Base-by-base conservation (phyloP, 768 basidiomycete species). In the Clitopilus hobsonii region DNA sequence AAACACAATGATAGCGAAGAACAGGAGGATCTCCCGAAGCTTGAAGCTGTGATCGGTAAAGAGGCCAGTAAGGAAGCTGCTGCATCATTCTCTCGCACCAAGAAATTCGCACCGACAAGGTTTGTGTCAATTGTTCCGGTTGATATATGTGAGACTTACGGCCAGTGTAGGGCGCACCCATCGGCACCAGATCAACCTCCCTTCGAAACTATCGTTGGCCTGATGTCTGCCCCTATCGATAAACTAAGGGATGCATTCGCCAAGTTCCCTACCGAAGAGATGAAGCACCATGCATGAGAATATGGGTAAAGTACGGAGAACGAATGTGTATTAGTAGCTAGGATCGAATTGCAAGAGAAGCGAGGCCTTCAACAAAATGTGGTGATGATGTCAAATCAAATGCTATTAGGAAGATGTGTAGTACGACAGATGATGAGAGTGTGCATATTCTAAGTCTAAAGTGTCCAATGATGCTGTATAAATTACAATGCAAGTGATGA, bases 31-130 rank as follows among this genome's bases (percentile, higher is more conserved):
- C 72, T 86, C 0, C 83, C 84, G 1, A 60, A 72, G 16, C 73
- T 85, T 18, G 79, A 83, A 62, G 68, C 75, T 7, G 67, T 70
- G 14, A 69, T 86, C 23, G 77, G 79, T 11, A 58, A 64, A 4
- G 72, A 78, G 0, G 73, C 67, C 2, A 79, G 80, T 57, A 59
- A 68, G 24, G 50, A 67, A n/a, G 80, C 81, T 0, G 81, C 83
- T 1, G 54, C 58, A 20, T 68, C 61, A 28, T 86, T 86, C 68
- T 72, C 66, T 58, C 66, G 72, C 52, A 85, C 84, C 1, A 87
- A 87, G 71, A 78, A 79, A 58, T 82, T 85, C 56, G 83, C 73
- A 5, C 85, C 84, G 0, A 85, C 85, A 7, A 72, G 80, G 83
- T 81, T 20, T 11, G 77, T 66, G 5, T 32, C 20, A 6, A 30